These are phyloP conservation scores for Blastomyces parvus DNA, from an alignment of 2,329 filamentous ascomycete species.

Conservation along the genomic window DNA sequence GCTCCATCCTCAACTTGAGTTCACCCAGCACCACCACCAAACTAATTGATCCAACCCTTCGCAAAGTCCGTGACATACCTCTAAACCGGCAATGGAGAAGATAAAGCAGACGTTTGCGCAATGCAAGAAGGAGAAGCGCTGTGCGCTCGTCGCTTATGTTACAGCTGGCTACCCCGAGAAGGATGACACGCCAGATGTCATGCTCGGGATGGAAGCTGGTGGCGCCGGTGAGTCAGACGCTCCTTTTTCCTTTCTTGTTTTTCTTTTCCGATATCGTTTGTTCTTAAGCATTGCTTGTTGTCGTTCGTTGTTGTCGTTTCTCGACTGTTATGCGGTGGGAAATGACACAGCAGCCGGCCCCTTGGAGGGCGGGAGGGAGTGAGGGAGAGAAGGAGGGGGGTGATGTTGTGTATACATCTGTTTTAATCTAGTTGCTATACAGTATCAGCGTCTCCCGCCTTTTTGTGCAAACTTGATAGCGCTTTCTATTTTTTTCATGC, in stretches of 20 bases:
- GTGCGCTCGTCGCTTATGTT: conserved; percentile 89
- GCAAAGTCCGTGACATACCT: background rate
- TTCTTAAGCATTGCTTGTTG: background rate
- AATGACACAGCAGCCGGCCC: background rate
- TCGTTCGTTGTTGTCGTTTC: background rate
- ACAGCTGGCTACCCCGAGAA: conserved; percentile 83
- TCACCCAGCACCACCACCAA: too few relatives aligned
- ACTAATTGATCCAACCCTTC: background rate
- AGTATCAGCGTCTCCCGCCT: background rate
- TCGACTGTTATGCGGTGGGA: conserved; percentile 2
- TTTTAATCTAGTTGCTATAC: background rate
- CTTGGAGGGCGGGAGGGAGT: background rate
- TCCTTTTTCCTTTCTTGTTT: background rate
- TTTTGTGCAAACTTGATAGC: background rate
- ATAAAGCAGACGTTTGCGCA: conserved; percentile 49
- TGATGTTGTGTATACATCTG: background rate
- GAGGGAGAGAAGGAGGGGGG: background rate
- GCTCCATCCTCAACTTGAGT: too few relatives aligned
- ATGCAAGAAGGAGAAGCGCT: conserved; percentile 52
- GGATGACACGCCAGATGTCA: conserved; percentile 71
- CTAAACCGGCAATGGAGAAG: conserved; percentile 36
- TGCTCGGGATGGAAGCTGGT: conserved; percentile 84
- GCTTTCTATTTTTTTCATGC: background rate
- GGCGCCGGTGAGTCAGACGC: conserved; percentile 60
- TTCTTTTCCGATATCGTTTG: background rate